A percentile compares a stretch with the other conserved stretches of the same genome.
These are phyloP conservation scores for Salvia sclarea DNA, from an alignment of 305 asterid genomes.

Conservation along the genomic window DNA sequence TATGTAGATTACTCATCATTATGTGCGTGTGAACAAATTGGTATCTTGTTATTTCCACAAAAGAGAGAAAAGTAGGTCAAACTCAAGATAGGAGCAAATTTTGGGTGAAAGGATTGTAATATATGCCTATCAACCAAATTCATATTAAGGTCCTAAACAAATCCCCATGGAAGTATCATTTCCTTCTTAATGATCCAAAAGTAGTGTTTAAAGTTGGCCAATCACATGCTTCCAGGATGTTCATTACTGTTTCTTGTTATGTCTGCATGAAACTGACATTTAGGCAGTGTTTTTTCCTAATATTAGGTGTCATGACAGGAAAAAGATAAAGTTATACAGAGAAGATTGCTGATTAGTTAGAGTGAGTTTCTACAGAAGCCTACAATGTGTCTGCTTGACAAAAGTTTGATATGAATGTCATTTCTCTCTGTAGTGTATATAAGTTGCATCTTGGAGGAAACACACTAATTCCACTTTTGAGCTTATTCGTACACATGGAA, in stretches of 20 bases:
- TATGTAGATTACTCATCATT: background rate
- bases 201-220: background rate
- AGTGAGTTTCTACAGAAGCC: background rate
- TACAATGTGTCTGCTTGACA: background rate
- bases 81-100: background rate
- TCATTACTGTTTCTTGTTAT: background rate
- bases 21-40: slow-evolving; percentile 9
- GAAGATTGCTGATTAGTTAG: background rate
- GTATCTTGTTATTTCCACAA: background rate
- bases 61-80: background rate
- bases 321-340: background rate
- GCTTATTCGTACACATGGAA: background rate
- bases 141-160: background rate
- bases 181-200: background rate
- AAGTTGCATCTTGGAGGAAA: slow-evolving; percentile 1
- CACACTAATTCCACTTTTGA: background rate
- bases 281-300: background rate
- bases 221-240: background rate
- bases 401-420: background rate
- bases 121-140: background rate
- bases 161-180: background rate
- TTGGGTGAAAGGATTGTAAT: background rate
- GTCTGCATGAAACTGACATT: background rate
- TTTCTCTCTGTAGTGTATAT: background rate
- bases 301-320: background rate